Conservation (phyloP, 495 filamentous ascomycete genomes). For the Lophiostoma macrostomum region DNA sequence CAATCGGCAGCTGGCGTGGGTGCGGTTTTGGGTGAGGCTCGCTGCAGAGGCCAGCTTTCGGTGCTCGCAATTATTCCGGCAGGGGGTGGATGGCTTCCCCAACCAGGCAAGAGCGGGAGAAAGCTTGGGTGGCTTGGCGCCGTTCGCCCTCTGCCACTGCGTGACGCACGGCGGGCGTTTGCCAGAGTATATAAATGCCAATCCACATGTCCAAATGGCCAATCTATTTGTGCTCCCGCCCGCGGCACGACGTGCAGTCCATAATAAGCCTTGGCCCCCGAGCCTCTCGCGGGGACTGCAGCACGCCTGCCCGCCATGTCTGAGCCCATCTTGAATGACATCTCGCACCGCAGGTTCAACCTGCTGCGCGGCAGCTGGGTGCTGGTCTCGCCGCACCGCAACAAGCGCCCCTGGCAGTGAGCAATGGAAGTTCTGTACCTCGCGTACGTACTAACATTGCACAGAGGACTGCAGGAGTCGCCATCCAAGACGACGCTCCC, state of each 20-base stretch:
- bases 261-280: too few species aligned
- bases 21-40: conserved; percentile 4
- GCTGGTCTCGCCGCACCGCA: conserved; percentile 90
- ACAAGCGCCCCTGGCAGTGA: conserved; percentile 98
- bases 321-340: conserved; percentile 83
- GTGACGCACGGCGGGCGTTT: too few species aligned
- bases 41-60: conserved; percentile 1
- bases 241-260: not conserved
- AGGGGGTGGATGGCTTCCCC: not conserved
- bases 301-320: conserved; percentile 46
- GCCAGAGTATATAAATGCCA: too few species aligned
- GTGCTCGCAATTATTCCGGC: not conserved
- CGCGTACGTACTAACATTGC: not conserved
- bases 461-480: conserved; percentile 85
- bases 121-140: too few species aligned
- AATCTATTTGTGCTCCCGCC: not conserved
- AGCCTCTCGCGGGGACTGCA: not conserved
- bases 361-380: conserved; percentile 85
- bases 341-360: conserved; percentile 94
- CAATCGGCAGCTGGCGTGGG: conserved; percentile 9
- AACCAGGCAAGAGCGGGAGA: conserved; percentile 3
- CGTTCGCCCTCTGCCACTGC: not conserved
- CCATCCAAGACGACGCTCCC: conserved; percentile 75
- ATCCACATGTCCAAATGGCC: not conserved
- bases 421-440: conserved; percentile 37